Percentiles rank a stretch among this genome's conserved stretches.
Conservation (phyloP, 176 grass and related monocot genomes). For the Paspalum vaginatum region DNA sequence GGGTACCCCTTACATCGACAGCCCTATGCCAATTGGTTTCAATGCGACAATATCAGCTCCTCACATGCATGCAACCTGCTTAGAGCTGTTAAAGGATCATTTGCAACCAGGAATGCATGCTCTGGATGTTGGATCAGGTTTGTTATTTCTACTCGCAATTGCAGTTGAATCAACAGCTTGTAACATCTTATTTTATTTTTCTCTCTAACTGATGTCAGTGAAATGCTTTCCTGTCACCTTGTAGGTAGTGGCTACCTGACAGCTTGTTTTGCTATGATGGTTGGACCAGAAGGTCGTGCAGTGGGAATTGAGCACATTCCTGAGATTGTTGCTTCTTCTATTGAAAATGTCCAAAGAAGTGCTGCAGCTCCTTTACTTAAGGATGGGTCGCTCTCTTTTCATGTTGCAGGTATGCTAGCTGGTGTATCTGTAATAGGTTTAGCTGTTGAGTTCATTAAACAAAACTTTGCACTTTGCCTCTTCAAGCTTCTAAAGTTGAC, state of each 20-base stretch:
- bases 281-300: slow-evolving; percentile 69
- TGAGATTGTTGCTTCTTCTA: slow-evolving; percentile 67
- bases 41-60: slow-evolving; percentile 85
- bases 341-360: slow-evolving; percentile 71
- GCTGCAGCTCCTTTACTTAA: slow-evolving; percentile 55
- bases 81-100: slow-evolving; percentile 78
- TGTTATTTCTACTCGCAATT: background rate
- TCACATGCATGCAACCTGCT: slow-evolving; percentile 86
- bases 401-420: slow-evolving; percentile 69
- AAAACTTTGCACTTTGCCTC: background rate
- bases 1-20: slow-evolving; percentile 65
- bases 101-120: slow-evolving; percentile 77
- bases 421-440: background rate
- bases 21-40: slow-evolving; percentile 80
- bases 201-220: background rate
- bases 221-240: background rate
- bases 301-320: slow-evolving; percentile 83
- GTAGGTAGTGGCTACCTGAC: slow-evolving; percentile 84
- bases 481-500: background rate
- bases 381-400: slow-evolving; percentile 67
- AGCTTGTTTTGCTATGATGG: slow-evolving; percentile 87
- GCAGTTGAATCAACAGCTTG: background rate
- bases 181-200: background rate
- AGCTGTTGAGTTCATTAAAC: background rate
- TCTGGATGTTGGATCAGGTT: slow-evolving; percentile 88